These are phyloP conservation scores for Deuterostichococcus epilithicus DNA, from an alignment of 139 green algal species.

Conservation along the genomic window DNA sequence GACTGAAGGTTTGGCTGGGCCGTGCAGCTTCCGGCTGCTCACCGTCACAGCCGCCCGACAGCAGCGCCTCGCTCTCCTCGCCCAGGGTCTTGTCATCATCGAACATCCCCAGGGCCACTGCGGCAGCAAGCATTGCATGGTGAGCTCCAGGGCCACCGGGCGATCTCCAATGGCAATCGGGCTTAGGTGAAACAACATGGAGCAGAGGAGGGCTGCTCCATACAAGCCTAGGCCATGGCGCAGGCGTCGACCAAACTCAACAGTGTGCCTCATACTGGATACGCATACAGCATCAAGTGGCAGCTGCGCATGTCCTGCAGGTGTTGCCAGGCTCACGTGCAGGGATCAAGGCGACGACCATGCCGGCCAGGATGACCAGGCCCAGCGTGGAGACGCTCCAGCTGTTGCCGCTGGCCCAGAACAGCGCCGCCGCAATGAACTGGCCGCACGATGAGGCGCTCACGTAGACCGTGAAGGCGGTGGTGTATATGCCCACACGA, in stretches of 20 bases:
- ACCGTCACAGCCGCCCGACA: neutral
- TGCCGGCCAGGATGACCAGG: neutral
- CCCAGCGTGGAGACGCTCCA: neutral
- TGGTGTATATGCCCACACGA: neutral
- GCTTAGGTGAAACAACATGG: no score
- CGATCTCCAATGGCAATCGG: no score
- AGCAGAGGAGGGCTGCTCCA: no score
- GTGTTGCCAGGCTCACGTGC: neutral
- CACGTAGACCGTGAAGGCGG: neutral
- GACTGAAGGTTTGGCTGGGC: no score
- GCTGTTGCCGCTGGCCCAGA: neutral
- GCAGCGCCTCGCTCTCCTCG: neutral
- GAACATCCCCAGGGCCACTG: neutral
- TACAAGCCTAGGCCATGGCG: no score
- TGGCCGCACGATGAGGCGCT: neutral
- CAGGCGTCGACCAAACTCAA: no score
- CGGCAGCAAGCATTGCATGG: no score
- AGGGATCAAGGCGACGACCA: neutral
- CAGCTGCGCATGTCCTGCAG: neutral
- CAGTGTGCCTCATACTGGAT: no score
- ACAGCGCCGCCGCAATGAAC: neutral
- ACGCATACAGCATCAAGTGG: no score
- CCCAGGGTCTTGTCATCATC: neutral
- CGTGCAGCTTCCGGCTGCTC: neutral
- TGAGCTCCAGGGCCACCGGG: no score